Conservation (phyloP, 179 eudicot genomes). For the Spergularia azorica region DNA sequence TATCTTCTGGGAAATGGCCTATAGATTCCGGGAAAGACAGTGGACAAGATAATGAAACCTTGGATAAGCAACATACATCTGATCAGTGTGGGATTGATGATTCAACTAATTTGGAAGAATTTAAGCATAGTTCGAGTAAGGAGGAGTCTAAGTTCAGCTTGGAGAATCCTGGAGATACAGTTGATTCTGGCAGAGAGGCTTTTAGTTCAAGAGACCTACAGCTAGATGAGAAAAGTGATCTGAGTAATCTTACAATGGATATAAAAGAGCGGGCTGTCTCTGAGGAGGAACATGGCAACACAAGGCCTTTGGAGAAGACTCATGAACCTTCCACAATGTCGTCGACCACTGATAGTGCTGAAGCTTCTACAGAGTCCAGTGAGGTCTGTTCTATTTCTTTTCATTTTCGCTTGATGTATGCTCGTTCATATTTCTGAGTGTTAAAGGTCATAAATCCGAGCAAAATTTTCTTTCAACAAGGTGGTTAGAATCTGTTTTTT, state of each 20-base stretch:
- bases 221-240: slow-evolving; percentile 23
- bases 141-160: slow-evolving; percentile 10
- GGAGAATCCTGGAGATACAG: slow-evolving; percentile 14
- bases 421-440: background rate
- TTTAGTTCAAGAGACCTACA: slow-evolving; percentile 13
- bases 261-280: slow-evolving; percentile 23
- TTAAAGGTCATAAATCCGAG: background rate
- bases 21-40: slow-evolving; percentile 17
- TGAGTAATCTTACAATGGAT: slow-evolving; percentile 19
- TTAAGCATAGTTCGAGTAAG: slow-evolving; percentile 16
- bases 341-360: slow-evolving; percentile 19
- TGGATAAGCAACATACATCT: slow-evolving; percentile 11
- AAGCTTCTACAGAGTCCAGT: slow-evolving; percentile 27
- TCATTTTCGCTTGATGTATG: slow-evolving; percentile 6
- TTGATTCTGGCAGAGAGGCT: slow-evolving; percentile 11
- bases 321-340: slow-evolving; percentile 38
- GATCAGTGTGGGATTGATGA: slow-evolving; percentile 19
- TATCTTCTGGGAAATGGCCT: slow-evolving; percentile 2
- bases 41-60: slow-evolving; percentile 18
- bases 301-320: slow-evolving; percentile 20
- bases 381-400: slow-evolving; percentile 23
- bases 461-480: too few relatives aligned
- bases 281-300: slow-evolving; percentile 23
- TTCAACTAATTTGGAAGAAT: slow-evolving; percentile 10
- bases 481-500: background rate